A percentile compares a stretch with the other conserved stretches of the same genome.
phyloP scores from a whole-genome alignment of 257 asterid species.

The Cordia subcordata region DNA sequence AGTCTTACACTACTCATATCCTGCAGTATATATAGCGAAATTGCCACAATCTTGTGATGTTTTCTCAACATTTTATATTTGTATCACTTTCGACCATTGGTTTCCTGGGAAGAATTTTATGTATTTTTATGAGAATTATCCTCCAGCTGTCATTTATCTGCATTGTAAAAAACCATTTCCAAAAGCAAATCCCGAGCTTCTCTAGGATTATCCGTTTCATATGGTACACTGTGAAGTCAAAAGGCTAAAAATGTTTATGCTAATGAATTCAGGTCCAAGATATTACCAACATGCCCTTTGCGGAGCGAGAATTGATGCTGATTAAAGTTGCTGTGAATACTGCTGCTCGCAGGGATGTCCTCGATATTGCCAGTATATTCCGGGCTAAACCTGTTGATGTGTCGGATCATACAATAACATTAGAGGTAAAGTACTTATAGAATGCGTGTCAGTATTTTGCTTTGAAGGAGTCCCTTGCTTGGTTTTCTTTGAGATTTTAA shows the following conservation, averaged over 20 bases:
- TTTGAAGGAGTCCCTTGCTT: conserved; percentile 4
- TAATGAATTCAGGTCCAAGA: conserved; percentile 56
- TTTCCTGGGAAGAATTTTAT: too few species aligned
- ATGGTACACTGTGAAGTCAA: conserved; percentile 9
- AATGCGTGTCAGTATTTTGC: neutral
- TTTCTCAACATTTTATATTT: too few species aligned
- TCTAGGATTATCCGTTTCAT: neutral
- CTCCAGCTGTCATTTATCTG: neutral
- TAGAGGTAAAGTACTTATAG: conserved; percentile 48
- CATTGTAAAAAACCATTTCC: neutral
- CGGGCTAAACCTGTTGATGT: conserved; percentile 92
- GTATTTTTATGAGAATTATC: neutral
- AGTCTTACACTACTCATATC: too few species aligned
- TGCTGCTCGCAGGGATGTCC: conserved; percentile 79
- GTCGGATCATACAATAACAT: conserved; percentile 81
- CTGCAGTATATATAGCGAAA: too few species aligned
- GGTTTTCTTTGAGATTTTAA: neutral
- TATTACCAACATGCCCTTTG: conserved; percentile 73
- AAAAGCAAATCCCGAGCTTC: neutral
- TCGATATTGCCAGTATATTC: conserved; percentile 82
- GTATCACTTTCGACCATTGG: neutral
- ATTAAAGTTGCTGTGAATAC: conserved; percentile 81
- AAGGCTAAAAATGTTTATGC: conserved; percentile 6
- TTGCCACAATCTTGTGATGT: neutral
- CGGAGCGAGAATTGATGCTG: conserved; percentile 90